Evolutionary conservation across 108 stramenopile genomes (phyloP).

Genomic region (Nannochloropsis salina): DNA sequence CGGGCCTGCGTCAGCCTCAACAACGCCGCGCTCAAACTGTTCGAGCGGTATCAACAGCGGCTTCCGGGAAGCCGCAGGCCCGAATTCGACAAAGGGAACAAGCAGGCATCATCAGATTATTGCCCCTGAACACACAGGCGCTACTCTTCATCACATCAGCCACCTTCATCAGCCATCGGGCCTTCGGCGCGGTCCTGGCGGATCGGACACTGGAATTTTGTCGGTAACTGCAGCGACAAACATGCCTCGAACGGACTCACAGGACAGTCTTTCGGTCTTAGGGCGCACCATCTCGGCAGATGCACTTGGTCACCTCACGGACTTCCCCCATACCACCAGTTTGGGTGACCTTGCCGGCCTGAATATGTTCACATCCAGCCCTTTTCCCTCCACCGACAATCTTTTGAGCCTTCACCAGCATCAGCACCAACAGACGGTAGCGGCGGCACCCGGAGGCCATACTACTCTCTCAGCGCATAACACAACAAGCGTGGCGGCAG

Average conservation of each 20-base stretch:
- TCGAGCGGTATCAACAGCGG: background rate
- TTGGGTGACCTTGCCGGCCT: background rate
- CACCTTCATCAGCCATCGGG: background rate
- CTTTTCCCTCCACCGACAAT: background rate
- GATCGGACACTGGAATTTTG: background rate
- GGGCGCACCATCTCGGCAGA: background rate
- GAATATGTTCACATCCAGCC: conserved; percentile 12
- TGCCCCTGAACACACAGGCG: background rate
- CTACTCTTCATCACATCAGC: background rate
- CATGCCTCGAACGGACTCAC: background rate
- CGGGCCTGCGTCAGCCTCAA: background rate
- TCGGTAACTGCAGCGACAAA: conserved; percentile 5
- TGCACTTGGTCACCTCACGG: background rate
- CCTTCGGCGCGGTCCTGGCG: background rate
- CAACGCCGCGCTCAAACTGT: background rate
- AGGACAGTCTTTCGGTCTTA: background rate
- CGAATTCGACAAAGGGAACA: background rate
- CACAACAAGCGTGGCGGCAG: background rate
- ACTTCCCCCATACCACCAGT: background rate
- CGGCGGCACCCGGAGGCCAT: background rate
- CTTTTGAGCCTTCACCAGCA: background rate
- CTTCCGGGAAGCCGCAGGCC: background rate
- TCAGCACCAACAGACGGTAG: background rate
- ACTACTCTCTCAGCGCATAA: conserved; percentile 3
- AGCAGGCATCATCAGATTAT: background rate